A percentile compares a stretch with the other conserved stretches of the same genome.
These are phyloP conservation scores for Yamadazyma takamatsuzukensis DNA, from an alignment of 805 yeast species.

Conservation along the genomic window DNA sequence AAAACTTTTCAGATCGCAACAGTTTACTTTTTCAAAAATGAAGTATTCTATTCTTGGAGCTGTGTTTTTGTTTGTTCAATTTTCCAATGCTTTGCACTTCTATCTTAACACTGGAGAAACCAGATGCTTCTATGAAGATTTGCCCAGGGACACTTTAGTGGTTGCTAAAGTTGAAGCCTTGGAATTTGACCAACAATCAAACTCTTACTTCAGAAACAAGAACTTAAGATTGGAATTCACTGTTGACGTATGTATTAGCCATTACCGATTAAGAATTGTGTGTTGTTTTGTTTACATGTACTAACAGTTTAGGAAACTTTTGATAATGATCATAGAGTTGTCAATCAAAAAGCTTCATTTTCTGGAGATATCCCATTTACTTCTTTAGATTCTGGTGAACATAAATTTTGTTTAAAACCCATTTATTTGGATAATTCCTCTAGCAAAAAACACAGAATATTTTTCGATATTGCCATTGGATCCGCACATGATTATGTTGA, in stretches of 20 bases:
- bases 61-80: constrained; percentile 13
- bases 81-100: constrained; percentile 59
- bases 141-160: constrained; percentile 73
- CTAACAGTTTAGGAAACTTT: constrained; percentile 49
- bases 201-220: constrained; percentile 49
- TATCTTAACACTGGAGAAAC: constrained; percentile 73
- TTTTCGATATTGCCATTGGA: constrained; percentile 71
- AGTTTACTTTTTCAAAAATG: too few relatives aligned
- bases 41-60: too few relatives aligned
- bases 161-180: constrained; percentile 71
- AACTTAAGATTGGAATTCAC: constrained; percentile 62
- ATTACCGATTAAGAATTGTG: too few relatives aligned
- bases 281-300: too few relatives aligned
- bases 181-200: constrained; percentile 48
- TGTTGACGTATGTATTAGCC: constrained; percentile 48
- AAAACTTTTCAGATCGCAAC: too few relatives aligned
- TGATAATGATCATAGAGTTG: constrained; percentile 78
- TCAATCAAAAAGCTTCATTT: constrained; percentile 57
- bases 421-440: constrained; percentile 63
- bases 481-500: constrained; percentile 59
- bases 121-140: constrained; percentile 80
- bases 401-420: constrained; percentile 68
- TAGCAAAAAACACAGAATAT: constrained; percentile 56
- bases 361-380: constrained; percentile 74
- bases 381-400: constrained; percentile 82